Conservation (phyloP, 306 rosid genomes). For the Oxytropis ochrocephala region DNA sequence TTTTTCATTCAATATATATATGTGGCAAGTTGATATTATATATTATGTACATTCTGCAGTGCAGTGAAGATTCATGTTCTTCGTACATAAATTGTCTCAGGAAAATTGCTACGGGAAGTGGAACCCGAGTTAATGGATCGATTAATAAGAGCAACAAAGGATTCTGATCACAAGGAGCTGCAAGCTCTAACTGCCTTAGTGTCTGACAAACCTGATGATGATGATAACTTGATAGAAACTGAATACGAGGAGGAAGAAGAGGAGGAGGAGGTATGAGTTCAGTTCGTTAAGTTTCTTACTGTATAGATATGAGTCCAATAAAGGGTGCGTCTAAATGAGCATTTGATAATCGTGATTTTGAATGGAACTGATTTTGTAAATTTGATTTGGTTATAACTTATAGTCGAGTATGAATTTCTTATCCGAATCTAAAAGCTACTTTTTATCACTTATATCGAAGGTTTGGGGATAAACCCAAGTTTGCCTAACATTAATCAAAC, state of each 20-base stretch:
- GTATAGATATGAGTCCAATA: neutral
- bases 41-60: constrained; percentile 1
- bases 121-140: constrained; percentile 77
- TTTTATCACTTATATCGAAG: neutral
- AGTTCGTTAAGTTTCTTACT: neutral
- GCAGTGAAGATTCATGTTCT: constrained; percentile 23
- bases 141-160: constrained; percentile 69
- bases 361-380: neutral
- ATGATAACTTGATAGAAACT: constrained; percentile 33
- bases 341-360: neutral
- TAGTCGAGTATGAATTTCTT: neutral
- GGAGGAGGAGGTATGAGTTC: constrained; percentile 47
- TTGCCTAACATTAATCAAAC: neutral
- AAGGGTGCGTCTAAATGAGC: neutral
- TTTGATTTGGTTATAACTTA: too few species aligned
- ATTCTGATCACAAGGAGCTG: constrained; percentile 51
- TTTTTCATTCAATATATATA: neutral
- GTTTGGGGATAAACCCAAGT: neutral
- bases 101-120: constrained; percentile 69
- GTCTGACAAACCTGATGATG: constrained; percentile 30
- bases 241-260: constrained; percentile 54
- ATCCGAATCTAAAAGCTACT: neutral
- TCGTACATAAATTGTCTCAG: constrained; percentile 28
- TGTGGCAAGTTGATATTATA: constrained; percentile 8
- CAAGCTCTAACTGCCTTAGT: constrained; percentile 46